phyloP scores from a whole-genome alignment of 1,284 basidiomycete species.

The Sanghuangporus baumii region DNA sequence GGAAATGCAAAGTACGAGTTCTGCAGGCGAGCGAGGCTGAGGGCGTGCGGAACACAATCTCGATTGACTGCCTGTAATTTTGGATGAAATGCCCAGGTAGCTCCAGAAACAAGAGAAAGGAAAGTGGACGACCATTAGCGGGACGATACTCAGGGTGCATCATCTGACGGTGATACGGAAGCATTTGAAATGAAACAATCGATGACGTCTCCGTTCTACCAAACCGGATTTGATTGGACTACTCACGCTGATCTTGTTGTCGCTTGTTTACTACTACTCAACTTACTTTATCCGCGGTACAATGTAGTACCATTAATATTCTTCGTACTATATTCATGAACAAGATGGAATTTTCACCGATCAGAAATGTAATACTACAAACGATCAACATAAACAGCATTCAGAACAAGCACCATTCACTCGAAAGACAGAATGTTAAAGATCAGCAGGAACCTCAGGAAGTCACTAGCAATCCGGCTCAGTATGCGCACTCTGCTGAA shows the following conservation, averaged over 20 bases:
- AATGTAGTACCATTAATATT: background rate
- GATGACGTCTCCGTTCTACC: background rate
- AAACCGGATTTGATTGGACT: background rate
- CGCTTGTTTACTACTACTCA: background rate
- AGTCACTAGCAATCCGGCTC: conserved; percentile 28
- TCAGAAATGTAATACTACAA: conserved; percentile 2
- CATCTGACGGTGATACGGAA: background rate
- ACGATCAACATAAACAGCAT: background rate
- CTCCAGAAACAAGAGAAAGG: too few species aligned
- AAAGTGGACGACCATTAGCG: too few species aligned
- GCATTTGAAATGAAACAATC: background rate
- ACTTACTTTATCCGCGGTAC: background rate
- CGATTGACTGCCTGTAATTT: too few species aligned
- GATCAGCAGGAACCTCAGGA: conserved; percentile 27
- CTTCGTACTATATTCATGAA: too few species aligned
- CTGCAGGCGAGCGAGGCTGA: background rate
- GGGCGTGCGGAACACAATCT: too few species aligned
- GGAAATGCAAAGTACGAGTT: background rate
- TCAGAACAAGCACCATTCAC: background rate
- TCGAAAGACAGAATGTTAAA: background rate
- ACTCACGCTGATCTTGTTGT: background rate
- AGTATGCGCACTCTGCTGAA: conserved; percentile 1
- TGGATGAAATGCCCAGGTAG: too few species aligned
- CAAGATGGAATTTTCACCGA: background rate
- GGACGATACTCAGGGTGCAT: background rate